These are phyloP conservation scores for Phytopythium mirpurense DNA, from an alignment of 352 stramenopile species.

Conservation along the genomic window DNA sequence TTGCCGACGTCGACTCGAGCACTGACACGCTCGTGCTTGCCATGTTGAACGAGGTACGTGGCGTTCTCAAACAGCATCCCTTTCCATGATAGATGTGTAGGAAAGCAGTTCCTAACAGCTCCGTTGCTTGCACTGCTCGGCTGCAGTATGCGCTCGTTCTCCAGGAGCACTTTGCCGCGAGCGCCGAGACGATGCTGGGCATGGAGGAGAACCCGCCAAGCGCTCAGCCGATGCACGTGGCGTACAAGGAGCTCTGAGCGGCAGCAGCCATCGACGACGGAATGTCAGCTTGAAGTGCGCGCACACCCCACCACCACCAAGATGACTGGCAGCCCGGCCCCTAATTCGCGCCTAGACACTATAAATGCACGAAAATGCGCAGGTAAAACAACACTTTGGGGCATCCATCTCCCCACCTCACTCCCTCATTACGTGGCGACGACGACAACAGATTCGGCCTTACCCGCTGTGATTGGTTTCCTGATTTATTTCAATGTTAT, in stretches of 20 bases:
- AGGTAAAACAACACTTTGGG: too few relatives aligned
- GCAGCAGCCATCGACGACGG: background rate
- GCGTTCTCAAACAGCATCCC: too few relatives aligned
- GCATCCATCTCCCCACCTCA: too few relatives aligned
- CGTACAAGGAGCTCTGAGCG: slow-evolving; percentile 6
- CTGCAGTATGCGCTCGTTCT: slow-evolving; percentile 3
- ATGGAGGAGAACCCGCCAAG: background rate
- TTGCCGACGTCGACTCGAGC: slow-evolving; percentile 8
- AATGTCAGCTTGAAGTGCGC: background rate
- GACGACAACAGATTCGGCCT: background rate
- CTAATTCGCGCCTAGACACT: background rate
- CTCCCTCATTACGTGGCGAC: background rate
- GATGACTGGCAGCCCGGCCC: background rate
- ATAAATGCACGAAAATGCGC: background rate
- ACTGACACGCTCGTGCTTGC: slow-evolving; percentile 1
- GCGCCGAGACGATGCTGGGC: slow-evolving; percentile 1
- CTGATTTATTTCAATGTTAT: slow-evolving; percentile 2
- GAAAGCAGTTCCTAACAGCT: background rate
- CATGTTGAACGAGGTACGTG: slow-evolving; percentile 4
- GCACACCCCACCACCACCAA: background rate
- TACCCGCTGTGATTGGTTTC: background rate
- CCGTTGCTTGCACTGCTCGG: background rate
- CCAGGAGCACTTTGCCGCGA: slow-evolving; percentile 6
- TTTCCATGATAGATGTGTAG: background rate
- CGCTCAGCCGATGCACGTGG: background rate